These are phyloP conservation scores for Plicaturopsis crispa DNA, from an alignment of 768 basidiomycete genomes.

Conservation along the genomic window DNA sequence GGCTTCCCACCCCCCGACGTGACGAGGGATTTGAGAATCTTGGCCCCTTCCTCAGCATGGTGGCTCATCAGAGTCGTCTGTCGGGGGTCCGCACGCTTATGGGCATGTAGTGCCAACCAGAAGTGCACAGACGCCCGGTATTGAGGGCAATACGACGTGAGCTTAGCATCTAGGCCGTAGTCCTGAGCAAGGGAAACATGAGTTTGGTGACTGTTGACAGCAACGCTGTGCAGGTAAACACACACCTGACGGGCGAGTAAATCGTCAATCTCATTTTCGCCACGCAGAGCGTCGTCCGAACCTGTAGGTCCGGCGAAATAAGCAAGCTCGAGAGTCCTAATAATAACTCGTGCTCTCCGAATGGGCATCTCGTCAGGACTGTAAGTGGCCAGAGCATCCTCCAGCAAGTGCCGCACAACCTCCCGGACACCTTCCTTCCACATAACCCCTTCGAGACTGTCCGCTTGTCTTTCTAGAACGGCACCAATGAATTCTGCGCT, in stretches of 20 bases:
- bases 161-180: constrained; percentile 17
- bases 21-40: constrained; percentile 34
- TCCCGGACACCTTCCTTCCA: constrained; percentile 50
- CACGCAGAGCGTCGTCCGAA: no score
- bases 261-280: constrained; percentile 31
- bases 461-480: constrained; percentile 56
- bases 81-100: constrained; percentile 39
- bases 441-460: constrained; percentile 41
- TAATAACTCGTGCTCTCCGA: constrained; percentile 46
- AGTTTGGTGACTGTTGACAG: no score
- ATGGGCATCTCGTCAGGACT: constrained; percentile 39
- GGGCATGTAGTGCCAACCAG: constrained; percentile 65
- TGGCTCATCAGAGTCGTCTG: constrained; percentile 37
- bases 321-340: constrained; percentile 45
- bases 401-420: constrained; percentile 34
- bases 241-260: constrained; percentile 37
- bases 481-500: constrained; percentile 34
- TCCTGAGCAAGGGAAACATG: constrained; percentile 22
- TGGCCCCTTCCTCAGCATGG: constrained; percentile 49
- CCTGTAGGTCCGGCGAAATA: no score
- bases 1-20: no score
- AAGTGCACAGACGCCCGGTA: constrained; percentile 52
- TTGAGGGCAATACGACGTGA: constrained; percentile 28
- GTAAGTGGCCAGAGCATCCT: constrained; percentile 46
- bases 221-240: constrained; percentile 5